Evolutionary conservation across 495 filamentous ascomycete species (phyloP).

Genomic region (Penicillium lividum): DNA sequence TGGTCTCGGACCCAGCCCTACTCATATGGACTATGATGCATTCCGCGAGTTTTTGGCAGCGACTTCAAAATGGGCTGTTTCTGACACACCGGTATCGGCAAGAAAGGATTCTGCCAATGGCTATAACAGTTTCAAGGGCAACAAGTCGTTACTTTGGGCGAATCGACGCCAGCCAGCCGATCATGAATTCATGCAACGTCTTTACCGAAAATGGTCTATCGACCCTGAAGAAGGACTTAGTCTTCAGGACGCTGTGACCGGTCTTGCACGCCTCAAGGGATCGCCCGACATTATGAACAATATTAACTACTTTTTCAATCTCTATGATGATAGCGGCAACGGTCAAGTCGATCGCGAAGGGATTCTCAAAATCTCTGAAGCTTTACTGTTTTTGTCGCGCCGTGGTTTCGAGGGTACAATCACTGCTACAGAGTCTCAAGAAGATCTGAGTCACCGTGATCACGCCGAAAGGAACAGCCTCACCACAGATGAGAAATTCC

Average conservation of each 20-base stretch:
- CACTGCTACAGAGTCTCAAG: constrained; percentile 48
- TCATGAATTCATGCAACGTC: constrained; percentile 89
- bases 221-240: constrained; percentile 73
- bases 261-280: constrained; percentile 86
- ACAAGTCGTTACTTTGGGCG: constrained; percentile 65
- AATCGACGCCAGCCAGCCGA: constrained; percentile 82
- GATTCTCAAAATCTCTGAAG: constrained; percentile 92
- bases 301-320: constrained; percentile 95
- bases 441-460: constrained; percentile 34
- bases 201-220: constrained; percentile 86
- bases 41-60: constrained; percentile 91
- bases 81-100: constrained; percentile 67
- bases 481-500: constrained; percentile 73
- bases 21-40: constrained; percentile 93
- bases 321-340: constrained; percentile 91
- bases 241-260: constrained; percentile 87
- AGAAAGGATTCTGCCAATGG: constrained; percentile 55
- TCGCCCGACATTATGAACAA: constrained; percentile 93
- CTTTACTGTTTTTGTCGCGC: constrained; percentile 86
- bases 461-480: constrained; percentile 37
- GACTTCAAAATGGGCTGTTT: constrained; percentile 87
- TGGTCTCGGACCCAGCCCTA: constrained; percentile 81
- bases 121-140: constrained; percentile 48
- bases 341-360: constrained; percentile 96
- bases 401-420: constrained; percentile 76